These are phyloP conservation scores for Capsicum pubescens DNA, from an alignment of 257 asterid genomes.

Conservation along the genomic window DNA sequence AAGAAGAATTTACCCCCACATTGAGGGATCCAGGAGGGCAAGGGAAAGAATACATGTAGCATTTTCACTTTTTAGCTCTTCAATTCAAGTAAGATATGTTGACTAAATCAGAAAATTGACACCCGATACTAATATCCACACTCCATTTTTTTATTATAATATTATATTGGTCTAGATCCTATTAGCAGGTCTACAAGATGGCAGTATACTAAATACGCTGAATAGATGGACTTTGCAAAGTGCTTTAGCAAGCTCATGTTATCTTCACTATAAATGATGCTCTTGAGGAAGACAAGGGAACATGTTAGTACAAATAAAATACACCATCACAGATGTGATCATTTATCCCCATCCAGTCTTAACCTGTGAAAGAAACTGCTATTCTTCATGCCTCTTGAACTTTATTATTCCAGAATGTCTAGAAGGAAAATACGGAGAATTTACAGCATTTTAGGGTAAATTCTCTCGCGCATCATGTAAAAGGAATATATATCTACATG, in stretches of 20 bases:
- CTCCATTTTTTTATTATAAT: background rate
- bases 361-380: background rate
- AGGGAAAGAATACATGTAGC: background rate
- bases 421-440: background rate
- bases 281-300: background rate
- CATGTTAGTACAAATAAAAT: background rate
- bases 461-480: background rate
- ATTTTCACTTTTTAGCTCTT: background rate
- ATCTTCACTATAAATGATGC: background rate
- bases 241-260: slow-evolving; percentile 3
- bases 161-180: background rate
- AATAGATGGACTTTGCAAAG: background rate
- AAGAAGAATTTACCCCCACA: background rate
- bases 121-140: background rate
- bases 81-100: background rate
- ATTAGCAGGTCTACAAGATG: background rate
- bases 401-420: background rate
- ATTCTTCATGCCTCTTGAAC: background rate
- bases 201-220: background rate
- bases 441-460: background rate
- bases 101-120: slow-evolving; percentile 2
- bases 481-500: background rate
- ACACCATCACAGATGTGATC: background rate
- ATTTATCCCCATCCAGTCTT: background rate
- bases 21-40: background rate